These are phyloP conservation scores for Penicillium sp. DNA, from an alignment of 2,329 filamentous ascomycete genomes.

Conservation along the genomic window DNA sequence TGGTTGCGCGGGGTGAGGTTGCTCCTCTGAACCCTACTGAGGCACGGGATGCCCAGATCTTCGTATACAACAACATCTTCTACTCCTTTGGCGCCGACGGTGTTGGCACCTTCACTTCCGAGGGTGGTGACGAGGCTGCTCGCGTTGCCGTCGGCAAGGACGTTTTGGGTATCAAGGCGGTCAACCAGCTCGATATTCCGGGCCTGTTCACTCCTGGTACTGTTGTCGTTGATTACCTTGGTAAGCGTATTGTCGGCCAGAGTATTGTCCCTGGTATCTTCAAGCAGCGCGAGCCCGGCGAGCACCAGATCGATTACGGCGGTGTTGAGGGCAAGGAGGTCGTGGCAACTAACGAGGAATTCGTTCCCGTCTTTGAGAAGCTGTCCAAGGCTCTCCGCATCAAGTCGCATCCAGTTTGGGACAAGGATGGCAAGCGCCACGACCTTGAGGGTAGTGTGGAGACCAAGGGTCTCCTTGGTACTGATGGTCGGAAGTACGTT, in stretches of 20 bases:
- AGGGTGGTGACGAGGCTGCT: constrained; percentile 94
- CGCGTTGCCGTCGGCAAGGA: constrained; percentile 96
- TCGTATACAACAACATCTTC: constrained; percentile 99
- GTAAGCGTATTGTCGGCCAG: constrained; percentile 94
- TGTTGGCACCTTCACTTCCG: constrained; percentile 91
- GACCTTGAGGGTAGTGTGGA: constrained; percentile 94
- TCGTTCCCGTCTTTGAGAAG: constrained; percentile 78
- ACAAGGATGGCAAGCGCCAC: constrained; percentile 86
- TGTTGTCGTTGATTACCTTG: constrained; percentile 92
- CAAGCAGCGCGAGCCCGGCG: constrained; percentile 93
- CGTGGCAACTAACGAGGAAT: constrained; percentile 83
- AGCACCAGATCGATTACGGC: constrained; percentile 98
- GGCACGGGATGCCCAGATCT: constrained; percentile 88
- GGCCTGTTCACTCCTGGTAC: constrained; percentile 94
- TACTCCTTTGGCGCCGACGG: constrained; percentile 98
- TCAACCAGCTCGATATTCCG: constrained; percentile 95
- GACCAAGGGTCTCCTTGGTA: constrained; percentile 95
- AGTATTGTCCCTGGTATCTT: constrained; percentile 99
- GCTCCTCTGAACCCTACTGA: constrained; percentile 93
- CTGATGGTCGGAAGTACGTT: constrained; percentile 95
- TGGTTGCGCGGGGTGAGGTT: constrained; percentile 89
- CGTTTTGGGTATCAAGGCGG: constrained; percentile 84
- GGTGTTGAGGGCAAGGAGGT: constrained; percentile 96
- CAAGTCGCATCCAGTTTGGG: constrained; percentile 95
- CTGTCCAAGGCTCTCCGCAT: constrained; percentile 85